Evolutionary conservation across 352 stramenopile genomes (phyloP).

Genomic region (Globisporangium iwayamae): DNA sequence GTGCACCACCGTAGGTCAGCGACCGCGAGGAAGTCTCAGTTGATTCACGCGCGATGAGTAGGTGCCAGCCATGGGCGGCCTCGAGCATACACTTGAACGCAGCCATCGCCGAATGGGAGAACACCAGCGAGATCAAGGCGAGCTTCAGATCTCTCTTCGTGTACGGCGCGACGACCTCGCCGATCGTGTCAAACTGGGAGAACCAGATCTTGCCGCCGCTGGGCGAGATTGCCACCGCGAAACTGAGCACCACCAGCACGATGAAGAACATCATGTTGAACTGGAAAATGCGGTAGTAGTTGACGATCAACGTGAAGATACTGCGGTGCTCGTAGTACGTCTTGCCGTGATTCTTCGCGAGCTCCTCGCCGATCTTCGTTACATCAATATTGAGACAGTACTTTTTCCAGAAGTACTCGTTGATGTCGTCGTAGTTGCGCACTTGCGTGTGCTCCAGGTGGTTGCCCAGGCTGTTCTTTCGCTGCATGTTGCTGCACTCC

Average conservation of each 20-base stretch:
- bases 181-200: conserved; percentile 51
- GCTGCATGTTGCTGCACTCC: conserved; percentile 59
- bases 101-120: conserved; percentile 41
- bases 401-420: conserved; percentile 80
- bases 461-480: conserved; percentile 59
- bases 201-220: conserved; percentile 55
- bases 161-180: conserved; percentile 51
- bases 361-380: conserved; percentile 40
- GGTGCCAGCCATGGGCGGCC: conserved; percentile 55
- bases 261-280: conserved; percentile 82
- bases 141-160: conserved; percentile 57
- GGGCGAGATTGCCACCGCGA: conserved; percentile 57
- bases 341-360: conserved; percentile 65
- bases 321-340: conserved; percentile 77
- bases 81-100: conserved; percentile 61
- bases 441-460: conserved; percentile 65
- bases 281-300: conserved; percentile 81
- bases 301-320: conserved; percentile 72
- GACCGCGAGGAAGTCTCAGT: conserved; percentile 44
- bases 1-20: conserved; percentile 53
- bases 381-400: conserved; percentile 57
- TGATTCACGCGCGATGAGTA: conserved; percentile 40
- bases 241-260: conserved; percentile 52
- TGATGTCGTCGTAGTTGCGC: conserved; percentile 80
- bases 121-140: conserved; percentile 51